phyloP scores from a whole-genome alignment of 2,329 filamentous ascomycete genomes.

The Aspergillus ustus region DNA sequence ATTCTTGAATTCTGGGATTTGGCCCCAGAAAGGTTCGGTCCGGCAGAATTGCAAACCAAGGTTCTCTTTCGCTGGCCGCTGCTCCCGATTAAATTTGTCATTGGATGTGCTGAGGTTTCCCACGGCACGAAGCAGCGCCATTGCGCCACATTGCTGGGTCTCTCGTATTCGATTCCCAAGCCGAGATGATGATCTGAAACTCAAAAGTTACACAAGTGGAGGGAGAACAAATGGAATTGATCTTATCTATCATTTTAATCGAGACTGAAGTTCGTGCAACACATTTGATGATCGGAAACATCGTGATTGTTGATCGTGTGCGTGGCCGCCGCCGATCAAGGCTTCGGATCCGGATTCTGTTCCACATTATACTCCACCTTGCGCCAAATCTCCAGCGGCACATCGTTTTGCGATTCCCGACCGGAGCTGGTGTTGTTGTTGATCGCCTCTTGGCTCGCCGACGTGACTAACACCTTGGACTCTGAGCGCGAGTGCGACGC shows the following conservation, averaged over 20 bases:
- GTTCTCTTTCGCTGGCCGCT: not conserved
- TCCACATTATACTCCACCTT: conserved; percentile 14
- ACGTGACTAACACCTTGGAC: not conserved
- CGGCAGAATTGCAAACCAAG: not conserved
- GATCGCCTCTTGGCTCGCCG: conserved; percentile 8
- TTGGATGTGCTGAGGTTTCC: not conserved
- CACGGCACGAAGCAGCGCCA: not conserved
- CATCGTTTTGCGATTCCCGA: not conserved
- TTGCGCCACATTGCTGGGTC: not conserved
- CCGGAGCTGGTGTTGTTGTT: not conserved
- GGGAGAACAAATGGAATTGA: not conserved
- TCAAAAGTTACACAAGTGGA: not conserved
- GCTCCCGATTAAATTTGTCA: not conserved
- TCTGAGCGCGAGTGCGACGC: not conserved
- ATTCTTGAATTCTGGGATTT: not conserved
- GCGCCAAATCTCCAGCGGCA: conserved; percentile 13
- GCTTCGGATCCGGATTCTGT: conserved; percentile 3
- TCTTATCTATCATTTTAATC: not conserved
- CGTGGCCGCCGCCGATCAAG: not conserved
- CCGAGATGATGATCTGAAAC: not conserved
- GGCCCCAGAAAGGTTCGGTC: not conserved
- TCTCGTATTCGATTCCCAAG: not conserved
- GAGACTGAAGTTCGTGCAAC: not conserved
- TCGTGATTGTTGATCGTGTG: not conserved
- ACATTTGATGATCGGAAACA: not conserved